phyloP scores from a whole-genome alignment of 768 basidiomycete species.

The Clitopilus hobsonii region DNA sequence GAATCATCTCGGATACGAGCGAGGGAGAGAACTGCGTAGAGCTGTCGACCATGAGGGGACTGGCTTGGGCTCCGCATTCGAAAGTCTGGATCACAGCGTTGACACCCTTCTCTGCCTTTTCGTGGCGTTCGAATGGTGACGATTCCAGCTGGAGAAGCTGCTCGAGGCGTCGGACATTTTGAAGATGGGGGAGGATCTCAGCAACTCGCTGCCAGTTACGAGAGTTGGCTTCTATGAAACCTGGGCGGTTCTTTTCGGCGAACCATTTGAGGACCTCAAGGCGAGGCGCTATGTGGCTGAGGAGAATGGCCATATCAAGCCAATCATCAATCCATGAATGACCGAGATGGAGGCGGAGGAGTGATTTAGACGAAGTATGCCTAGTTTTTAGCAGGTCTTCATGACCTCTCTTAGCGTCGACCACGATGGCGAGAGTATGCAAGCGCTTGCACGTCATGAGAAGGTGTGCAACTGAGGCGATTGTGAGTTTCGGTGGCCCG shows the following conservation, averaged over 20 bases:
- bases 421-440: conserved; percentile 61
- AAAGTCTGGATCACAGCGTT: conserved; percentile 34
- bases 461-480: conserved; percentile 60
- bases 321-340: conserved; percentile 71
- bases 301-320: conserved; percentile 63
- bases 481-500: conserved; percentile 51
- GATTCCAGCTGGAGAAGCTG: conserved; percentile 33
- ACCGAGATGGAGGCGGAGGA: conserved; percentile 69
- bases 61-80: conserved; percentile 27
- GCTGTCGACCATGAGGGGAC: conserved; percentile 22
- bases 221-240: conserved; percentile 63
- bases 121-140: conserved; percentile 14
- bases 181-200: conserved; percentile 70
- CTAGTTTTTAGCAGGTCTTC: conserved; percentile 41
- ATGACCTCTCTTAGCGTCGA: conserved; percentile 49
- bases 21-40: conserved; percentile 32
- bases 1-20: conserved; percentile 26
- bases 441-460: conserved; percentile 54
- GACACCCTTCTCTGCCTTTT: conserved; percentile 41
- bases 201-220: conserved; percentile 64
- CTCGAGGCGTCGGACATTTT: conserved; percentile 60
- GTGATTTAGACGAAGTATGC: conserved; percentile 55
- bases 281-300: conserved; percentile 74
- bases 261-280: conserved; percentile 72
- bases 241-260: conserved; percentile 71